Evolutionary conservation across 108 stramenopile genomes (phyloP), one percentile per base, ranked within the genome.

Genomic region (Pseudonitzschia pungens): DNA sequence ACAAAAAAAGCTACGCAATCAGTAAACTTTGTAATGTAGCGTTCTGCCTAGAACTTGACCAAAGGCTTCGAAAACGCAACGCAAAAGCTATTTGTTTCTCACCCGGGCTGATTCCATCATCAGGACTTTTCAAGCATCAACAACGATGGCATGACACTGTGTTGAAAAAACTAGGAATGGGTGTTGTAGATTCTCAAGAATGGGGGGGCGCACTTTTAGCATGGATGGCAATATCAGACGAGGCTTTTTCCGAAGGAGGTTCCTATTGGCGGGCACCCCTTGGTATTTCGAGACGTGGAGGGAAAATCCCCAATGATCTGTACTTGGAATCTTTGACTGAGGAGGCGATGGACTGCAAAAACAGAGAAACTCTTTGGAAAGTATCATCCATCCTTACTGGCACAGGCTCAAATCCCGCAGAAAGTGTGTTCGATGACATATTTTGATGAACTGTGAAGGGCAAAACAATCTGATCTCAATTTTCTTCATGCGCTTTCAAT

Each of bases 61-160:
- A 28, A 57, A 53, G 58, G 70, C 27, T 51, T 82, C 20, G 66
- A 64, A 55, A 43, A 24, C 43, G 58, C 54, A 59, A 59, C 26
- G 64, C 59, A 10, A 57, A 43, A n/a, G 81, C 76, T 16, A 54
- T 59, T 15, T 82, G 72, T 68, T 82, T 82, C 48, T 66, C 81
- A 28, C 81, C 81, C 16, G 81, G 81, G 21, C 45, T 82, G 51
- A 82, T 82, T 28, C 41, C 73, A 11, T 27, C 63, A 41, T 73
- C 76, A 16, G 81, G 81, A n/a, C 69, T 82, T 15, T 82, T 82
- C 54, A 72, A 77, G 4, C 70, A 82, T 68, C 81, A 82, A 50
- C 70, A 62, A 44, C 9, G 28, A 51, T 70, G 59, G 58, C 26
- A 68, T 18, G 58, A 42, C 27, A 76, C 76, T 5, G 21, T 48